phyloP scores from a whole-genome alignment of 768 basidiomycete species.

The Naganishia friedmannii region DNA sequence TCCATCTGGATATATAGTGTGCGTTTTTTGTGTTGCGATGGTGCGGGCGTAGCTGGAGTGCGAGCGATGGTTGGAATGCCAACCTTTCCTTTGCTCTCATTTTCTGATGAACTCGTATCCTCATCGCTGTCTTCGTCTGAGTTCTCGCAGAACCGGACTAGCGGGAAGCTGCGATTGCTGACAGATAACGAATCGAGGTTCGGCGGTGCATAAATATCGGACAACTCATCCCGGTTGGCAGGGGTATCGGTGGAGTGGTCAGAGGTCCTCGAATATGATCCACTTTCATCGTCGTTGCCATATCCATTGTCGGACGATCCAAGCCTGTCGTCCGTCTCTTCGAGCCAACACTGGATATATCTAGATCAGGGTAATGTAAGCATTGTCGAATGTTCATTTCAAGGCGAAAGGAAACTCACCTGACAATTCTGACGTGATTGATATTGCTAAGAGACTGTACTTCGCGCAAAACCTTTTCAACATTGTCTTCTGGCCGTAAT shows the following conservation, averaged over 20 bases:
- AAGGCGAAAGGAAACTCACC: conserved; percentile 56
- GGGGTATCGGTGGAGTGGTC: conserved; percentile 8
- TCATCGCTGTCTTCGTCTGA: conserved; percentile 45
- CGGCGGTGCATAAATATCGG: conserved; percentile 61
- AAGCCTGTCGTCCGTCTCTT: conserved; percentile 27
- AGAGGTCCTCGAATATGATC: neutral
- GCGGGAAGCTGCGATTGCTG: conserved; percentile 66
- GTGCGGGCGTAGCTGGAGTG: conserved; percentile 10
- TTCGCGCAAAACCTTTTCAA: conserved; percentile 83
- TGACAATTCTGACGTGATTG: conserved; percentile 83
- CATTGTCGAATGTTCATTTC: neutral
- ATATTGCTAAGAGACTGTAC: conserved; percentile 83
- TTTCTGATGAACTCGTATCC: conserved; percentile 25
- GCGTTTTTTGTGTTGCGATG: conserved; percentile 44
- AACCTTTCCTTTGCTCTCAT: conserved; percentile 16
- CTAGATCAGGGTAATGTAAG: conserved; percentile 2
- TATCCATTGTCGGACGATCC: neutral
- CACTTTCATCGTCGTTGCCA: conserved; percentile 7
- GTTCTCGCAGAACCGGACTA: conserved; percentile 67
- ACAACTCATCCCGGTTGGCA: conserved; percentile 26
- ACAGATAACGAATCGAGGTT: conserved; percentile 61
- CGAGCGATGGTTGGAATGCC: conserved; percentile 14
- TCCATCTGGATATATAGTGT: conserved; percentile 96
- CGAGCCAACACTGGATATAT: conserved; percentile 33
- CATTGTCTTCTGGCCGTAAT: conserved; percentile 71